phyloP scores from a whole-genome alignment of 768 basidiomycete genomes.

The Suillus weaverae region DNA sequence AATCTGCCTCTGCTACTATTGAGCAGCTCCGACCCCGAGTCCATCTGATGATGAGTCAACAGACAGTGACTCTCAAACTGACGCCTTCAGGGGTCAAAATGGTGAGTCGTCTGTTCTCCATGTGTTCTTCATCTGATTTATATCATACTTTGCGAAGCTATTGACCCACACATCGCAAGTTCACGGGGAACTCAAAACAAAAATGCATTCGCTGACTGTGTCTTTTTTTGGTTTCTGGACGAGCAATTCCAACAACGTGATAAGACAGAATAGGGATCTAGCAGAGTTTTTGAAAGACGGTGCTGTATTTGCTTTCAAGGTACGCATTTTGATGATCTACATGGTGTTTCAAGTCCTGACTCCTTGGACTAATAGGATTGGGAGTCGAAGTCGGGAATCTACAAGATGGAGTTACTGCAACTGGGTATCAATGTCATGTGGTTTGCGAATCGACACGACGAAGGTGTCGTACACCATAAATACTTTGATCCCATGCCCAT shows the following conservation, averaged over 20 bases:
- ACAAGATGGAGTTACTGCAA: slow-evolving; percentile 26
- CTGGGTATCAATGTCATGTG: slow-evolving; percentile 24
- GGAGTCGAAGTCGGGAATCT: slow-evolving; percentile 19
- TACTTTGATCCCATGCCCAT: slow-evolving; percentile 22
- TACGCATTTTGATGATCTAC: not conserved
- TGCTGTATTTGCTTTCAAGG: slow-evolving; percentile 6
- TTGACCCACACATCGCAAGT: slow-evolving; percentile 10
- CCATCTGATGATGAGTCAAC: no score
- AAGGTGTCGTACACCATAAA: slow-evolving; percentile 23
- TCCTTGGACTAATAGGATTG: not conserved
- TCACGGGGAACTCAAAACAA: slow-evolving; percentile 10
- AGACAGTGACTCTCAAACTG: not conserved
- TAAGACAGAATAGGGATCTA: slow-evolving; percentile 5
- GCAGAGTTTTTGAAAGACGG: slow-evolving; percentile 7
- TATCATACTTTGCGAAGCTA: not conserved
- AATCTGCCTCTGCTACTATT: no score
- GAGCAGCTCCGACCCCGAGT: no score
- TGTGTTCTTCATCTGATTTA: not conserved
- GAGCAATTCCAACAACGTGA: not conserved
- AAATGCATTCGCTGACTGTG: not conserved
- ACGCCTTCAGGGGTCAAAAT: not conserved
- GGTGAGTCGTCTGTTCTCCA: not conserved
- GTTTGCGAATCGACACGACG: slow-evolving; percentile 26
- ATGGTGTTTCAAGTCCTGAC: not conserved
- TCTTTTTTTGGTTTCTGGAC: slow-evolving; percentile 6